A percentile compares a stretch with the other conserved stretches of the same genome.
phyloP scores from a whole-genome alignment of 2,329 filamentous ascomycete species.

The Aspergillus nomiae region DNA sequence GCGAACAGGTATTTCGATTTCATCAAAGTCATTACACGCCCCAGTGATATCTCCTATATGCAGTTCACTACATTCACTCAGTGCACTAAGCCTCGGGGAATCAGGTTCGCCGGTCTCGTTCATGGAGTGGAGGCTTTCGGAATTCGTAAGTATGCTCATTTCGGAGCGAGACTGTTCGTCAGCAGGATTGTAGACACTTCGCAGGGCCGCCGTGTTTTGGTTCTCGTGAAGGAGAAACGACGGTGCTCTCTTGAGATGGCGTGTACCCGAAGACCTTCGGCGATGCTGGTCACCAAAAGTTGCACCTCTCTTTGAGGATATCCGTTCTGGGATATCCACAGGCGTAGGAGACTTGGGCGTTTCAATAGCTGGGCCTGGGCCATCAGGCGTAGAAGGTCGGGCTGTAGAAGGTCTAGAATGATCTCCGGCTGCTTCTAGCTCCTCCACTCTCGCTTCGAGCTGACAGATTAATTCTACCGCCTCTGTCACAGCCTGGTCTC shows the following conservation, averaged over 20 bases:
- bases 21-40: constrained; percentile 24
- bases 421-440: constrained; percentile 27
- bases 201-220: constrained; percentile 40
- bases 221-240: constrained; percentile 43
- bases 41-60: constrained; percentile 32
- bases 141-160: constrained; percentile 35
- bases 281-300: constrained; percentile 16
- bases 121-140: constrained; percentile 40
- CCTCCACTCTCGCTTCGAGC: constrained; percentile 43
- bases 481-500: constrained; percentile 45
- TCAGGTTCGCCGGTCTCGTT: constrained; percentile 35
- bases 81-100: constrained; percentile 45
- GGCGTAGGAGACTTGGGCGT: constrained; percentile 30
- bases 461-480: constrained; percentile 48
- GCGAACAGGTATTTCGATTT: constrained; percentile 33
- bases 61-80: constrained; percentile 49
- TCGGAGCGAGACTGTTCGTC: constrained; percentile 29
- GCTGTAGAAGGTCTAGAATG: constrained; percentile 28
- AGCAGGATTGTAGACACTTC: constrained; percentile 40
- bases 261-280: constrained; percentile 26
- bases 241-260: constrained; percentile 36
- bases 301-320: constrained; percentile 37
- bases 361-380: constrained; percentile 23
- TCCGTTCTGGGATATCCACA: constrained; percentile 43
- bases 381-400: constrained; percentile 29